A percentile compares a stretch with the other conserved stretches of the same genome.
Evolutionary conservation across 192 early-diverging fungal species (phyloP).

Genomic region (Mycoemilia scoparia): DNA sequence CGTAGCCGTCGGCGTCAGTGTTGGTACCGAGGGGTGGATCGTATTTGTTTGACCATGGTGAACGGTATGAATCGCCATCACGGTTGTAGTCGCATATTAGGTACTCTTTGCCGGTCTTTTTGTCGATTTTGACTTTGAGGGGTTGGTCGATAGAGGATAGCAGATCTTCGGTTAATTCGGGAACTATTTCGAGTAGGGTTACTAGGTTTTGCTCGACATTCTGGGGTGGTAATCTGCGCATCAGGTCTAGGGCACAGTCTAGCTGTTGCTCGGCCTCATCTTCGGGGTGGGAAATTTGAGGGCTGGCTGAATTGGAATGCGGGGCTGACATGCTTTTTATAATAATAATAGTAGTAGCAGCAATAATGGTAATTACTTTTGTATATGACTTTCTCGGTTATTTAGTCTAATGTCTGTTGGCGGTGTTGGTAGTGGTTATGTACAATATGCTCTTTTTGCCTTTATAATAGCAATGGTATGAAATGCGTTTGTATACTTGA

Average conservation of each 20-base stretch:
- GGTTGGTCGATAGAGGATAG: constrained; percentile 87
- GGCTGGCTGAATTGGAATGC: no score
- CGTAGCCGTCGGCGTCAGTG: not conserved
- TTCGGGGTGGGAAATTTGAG: no score
- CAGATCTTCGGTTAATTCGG: constrained; percentile 78
- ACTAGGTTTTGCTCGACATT: constrained; percentile 72
- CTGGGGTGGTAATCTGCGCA: constrained; percentile 90
- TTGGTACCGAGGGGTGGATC: constrained; percentile 54
- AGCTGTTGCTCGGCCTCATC: constrained; percentile 39
- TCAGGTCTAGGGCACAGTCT: constrained; percentile 90
- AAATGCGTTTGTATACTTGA: no score
- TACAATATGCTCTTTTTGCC: no score
- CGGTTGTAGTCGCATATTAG: constrained; percentile 90
- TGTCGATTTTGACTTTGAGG: constrained; percentile 54
- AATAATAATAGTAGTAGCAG: no score
- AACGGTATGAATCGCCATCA: constrained; percentile 87
- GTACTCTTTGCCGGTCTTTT: constrained; percentile 57
- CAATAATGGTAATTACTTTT: no score
- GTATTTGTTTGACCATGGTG: constrained; percentile 94
- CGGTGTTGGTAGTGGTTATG: no score
- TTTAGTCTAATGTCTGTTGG: no score
- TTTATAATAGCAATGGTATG: no score
- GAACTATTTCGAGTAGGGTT: constrained; percentile 63
- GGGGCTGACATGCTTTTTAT: no score
- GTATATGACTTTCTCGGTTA: no score